These are phyloP conservation scores for Filobasidium floriforme DNA, from an alignment of 768 basidiomycete species.

Conservation along the genomic window DNA sequence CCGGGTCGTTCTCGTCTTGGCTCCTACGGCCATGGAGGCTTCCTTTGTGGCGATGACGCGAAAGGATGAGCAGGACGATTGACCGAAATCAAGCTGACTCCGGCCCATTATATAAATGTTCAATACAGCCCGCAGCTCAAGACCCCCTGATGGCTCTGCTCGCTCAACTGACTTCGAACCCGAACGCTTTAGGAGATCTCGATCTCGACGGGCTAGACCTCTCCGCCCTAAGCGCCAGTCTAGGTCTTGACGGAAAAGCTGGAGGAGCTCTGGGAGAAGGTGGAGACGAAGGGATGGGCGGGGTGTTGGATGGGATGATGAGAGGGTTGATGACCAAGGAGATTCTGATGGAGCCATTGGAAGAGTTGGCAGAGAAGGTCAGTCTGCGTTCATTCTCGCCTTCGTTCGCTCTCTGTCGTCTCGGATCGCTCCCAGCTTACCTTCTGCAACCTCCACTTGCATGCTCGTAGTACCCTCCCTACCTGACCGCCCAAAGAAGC, in stretches of 20 bases:
- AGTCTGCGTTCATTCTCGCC: background rate
- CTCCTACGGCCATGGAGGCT: background rate
- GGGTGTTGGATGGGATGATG: constrained; percentile 46
- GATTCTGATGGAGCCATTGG: constrained; percentile 44
- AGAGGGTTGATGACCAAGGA: constrained; percentile 44
- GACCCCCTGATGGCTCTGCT: constrained; percentile 28
- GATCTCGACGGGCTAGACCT: constrained; percentile 18
- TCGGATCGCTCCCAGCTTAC: background rate
- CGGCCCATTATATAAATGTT: too few species aligned
- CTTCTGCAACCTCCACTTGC: background rate
- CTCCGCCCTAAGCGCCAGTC: background rate
- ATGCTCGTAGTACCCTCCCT: constrained; percentile 37
- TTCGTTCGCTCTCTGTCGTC: too few species aligned
- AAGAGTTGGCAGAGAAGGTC: constrained; percentile 43
- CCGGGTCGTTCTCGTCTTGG: background rate
- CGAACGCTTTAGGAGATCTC: background rate
- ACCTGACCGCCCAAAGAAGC: constrained; percentile 35
- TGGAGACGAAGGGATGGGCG: constrained; percentile 22
- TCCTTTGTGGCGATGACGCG: background rate
- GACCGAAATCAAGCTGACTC: too few species aligned
- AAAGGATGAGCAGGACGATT: too few species aligned
- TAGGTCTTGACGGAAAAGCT: constrained; percentile 3
- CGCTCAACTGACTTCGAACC: constrained; percentile 23
- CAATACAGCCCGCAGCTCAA: too few species aligned
- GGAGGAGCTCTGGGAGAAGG: constrained; percentile 19